phyloP scores from a whole-genome alignment of 1,284 basidiomycete species.

The Mycosarcoma mackinlayi region DNA sequence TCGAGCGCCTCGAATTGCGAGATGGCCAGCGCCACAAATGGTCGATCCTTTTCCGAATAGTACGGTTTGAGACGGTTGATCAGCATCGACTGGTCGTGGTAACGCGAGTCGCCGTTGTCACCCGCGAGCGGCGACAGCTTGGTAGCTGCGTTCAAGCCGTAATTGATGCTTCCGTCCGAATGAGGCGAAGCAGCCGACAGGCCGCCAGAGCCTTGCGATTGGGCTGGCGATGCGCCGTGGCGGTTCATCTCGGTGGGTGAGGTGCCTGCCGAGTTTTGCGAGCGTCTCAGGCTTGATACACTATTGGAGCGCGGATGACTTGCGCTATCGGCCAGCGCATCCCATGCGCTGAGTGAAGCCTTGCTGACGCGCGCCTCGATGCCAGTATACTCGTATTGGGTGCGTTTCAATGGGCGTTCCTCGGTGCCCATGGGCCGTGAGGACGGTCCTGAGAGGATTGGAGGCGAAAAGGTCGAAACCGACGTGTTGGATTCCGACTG shows the following conservation, averaged over 20 bases:
- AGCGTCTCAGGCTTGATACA: conserved; percentile 33
- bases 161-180: conserved; percentile 32
- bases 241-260: conserved; percentile 43
- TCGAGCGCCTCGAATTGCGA: conserved; percentile 58
- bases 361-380: conserved; percentile 27
- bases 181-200: conserved; percentile 28
- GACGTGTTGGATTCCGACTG: conserved; percentile 26
- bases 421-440: conserved; percentile 31
- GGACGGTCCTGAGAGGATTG: conserved; percentile 16
- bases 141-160: conserved; percentile 29
- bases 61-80: conserved; percentile 49
- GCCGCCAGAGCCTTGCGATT: conserved; percentile 43
- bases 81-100: conserved; percentile 51
- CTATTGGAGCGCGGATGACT: conserved; percentile 43
- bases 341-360: conserved; percentile 39
- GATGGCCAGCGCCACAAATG: conserved; percentile 53
- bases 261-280: conserved; percentile 38
- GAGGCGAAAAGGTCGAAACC: conserved; percentile 27
- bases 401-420: conserved; percentile 26
- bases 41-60: conserved; percentile 51
- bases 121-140: conserved; percentile 25
- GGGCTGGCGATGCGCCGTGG: conserved; percentile 30
- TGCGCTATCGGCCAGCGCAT: conserved; percentile 36
- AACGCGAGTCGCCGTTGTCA: conserved; percentile 44
- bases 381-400: conserved; percentile 16